phyloP scores from a whole-genome alignment of 1,284 basidiomycete species.

The Sporisorium reilianum region DNA sequence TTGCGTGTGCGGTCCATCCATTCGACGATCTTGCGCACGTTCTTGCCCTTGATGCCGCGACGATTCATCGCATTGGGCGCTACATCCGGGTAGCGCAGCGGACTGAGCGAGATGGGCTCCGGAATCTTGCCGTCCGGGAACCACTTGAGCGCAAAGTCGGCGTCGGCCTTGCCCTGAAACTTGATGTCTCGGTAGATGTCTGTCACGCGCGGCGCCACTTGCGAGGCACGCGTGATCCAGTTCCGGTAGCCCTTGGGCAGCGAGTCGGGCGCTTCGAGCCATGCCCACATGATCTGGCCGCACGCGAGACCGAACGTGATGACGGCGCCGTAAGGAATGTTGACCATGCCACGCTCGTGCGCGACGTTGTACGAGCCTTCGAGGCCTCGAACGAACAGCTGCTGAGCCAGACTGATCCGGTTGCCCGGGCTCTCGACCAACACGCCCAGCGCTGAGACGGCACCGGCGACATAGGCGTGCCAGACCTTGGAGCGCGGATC shows the following conservation, averaged over 20 bases:
- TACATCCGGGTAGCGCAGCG: slow-evolving; percentile 54
- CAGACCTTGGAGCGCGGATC: slow-evolving; percentile 74
- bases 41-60: slow-evolving; percentile 60
- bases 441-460: slow-evolving; percentile 82
- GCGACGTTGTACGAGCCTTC: slow-evolving; percentile 85
- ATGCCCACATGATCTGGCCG: slow-evolving; percentile 83
- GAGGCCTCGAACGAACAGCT: slow-evolving; percentile 84
- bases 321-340: slow-evolving; percentile 85
- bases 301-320: slow-evolving; percentile 86
- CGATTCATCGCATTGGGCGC: slow-evolving; percentile 51
- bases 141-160: slow-evolving; percentile 38
- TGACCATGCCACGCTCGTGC: slow-evolving; percentile 74
- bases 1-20: slow-evolving; percentile 53
- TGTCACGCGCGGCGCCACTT: slow-evolving; percentile 46
- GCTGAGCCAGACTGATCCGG: slow-evolving; percentile 84
- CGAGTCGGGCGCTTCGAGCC: slow-evolving; percentile 73
- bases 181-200: slow-evolving; percentile 35
- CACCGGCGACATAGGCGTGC: slow-evolving; percentile 89
- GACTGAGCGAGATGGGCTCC: slow-evolving; percentile 53
- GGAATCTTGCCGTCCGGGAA: slow-evolving; percentile 62
- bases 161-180: slow-evolving; percentile 23
- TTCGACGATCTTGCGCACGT: slow-evolving; percentile 54
- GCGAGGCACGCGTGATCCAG: slow-evolving; percentile 67
- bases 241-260: slow-evolving; percentile 56
- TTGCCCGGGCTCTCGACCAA: slow-evolving; percentile 82